A percentile compares a stretch with the other conserved stretches of the same genome.
Conservation (phyloP, 192 early-diverging fungal species). For the Entophlyctis luteolus region DNA sequence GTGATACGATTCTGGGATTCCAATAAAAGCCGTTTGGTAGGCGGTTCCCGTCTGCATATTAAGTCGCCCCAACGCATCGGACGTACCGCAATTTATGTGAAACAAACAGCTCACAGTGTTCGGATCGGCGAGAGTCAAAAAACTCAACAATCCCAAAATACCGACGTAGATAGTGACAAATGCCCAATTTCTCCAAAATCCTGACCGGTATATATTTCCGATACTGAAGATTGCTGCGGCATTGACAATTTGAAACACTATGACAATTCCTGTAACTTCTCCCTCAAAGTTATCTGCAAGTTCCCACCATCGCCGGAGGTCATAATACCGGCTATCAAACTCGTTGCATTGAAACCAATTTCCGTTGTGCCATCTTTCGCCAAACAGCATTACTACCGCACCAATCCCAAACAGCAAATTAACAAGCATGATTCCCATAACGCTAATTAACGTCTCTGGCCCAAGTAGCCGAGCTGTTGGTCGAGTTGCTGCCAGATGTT, state of each 20-base stretch:
- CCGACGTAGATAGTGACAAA: constrained; percentile 48
- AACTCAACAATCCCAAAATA: constrained; percentile 48
- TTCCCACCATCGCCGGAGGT: constrained; percentile 73
- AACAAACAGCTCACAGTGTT: constrained; percentile 61
- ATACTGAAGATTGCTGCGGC: constrained; percentile 66
- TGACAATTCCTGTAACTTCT: constrained; percentile 57
- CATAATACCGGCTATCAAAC: constrained; percentile 63
- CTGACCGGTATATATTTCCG: constrained; percentile 61
- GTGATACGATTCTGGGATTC: constrained; percentile 52
- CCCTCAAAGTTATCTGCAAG: constrained; percentile 79
- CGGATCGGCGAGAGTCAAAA: constrained; percentile 54
- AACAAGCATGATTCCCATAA: constrained; percentile 65
- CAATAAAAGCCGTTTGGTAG: constrained; percentile 37
- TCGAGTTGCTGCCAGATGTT: constrained; percentile 49
- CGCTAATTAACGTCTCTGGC: constrained; percentile 64
- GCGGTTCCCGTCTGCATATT: constrained; percentile 13
- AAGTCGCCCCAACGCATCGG: constrained; percentile 44
- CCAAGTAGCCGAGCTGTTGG: constrained; percentile 78
- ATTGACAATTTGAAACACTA: constrained; percentile 71
- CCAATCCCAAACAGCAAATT: constrained; percentile 63
- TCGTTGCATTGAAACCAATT: constrained; percentile 75
- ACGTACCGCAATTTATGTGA: constrained; percentile 69
- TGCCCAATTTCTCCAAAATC: constrained; percentile 61
- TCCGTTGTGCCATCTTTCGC: constrained; percentile 37
- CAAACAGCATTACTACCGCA: constrained; percentile 60